Evolutionary conservation across 768 basidiomycete species (phyloP), one percentile per base, ranked within the genome.

Genomic region (Tricholoma flavovirens): DNA sequence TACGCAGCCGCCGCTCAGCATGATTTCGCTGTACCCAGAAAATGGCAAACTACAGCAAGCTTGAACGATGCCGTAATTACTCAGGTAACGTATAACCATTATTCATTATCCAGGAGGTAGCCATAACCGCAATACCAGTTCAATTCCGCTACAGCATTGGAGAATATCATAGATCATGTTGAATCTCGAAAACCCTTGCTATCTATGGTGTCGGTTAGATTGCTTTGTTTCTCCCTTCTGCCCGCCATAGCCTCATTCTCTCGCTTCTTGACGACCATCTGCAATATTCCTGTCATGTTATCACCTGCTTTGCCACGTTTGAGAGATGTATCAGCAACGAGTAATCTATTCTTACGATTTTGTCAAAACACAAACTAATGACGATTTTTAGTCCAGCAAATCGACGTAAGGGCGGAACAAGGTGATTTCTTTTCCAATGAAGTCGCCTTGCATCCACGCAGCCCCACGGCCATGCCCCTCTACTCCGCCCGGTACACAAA

Each of bases 401-500:
- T 83, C 3, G 80, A 83, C 63, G 76, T 82, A 4, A 77, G 88
- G 29, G 69, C 77, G 2, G 75, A 77, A 51, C 84, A 86, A 65
- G 67, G 71, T 5, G 64, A 64, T 2, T 76, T 77, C 56, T 73
- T 78, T 59, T 69, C 79, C 29, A 67, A 70, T 22, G 74, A 80
- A 58, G 73, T 77, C 9, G 64, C 72, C 10, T 66, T 80, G 33
- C 67, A 73, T 38, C 66, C 70, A 54, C 71, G 71, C 36, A 60
- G 69, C 29, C 68, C 73, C 48, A 55, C 67, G 15, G 64, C 73
- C 15, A 74, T 77, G 2, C 65, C 72, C 12, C 61, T 69, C 3
- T 80, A 76, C 59, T 81, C 84, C 36, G 75, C 75, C 4, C 75
- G 79, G 50, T 93, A 93, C 62, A 89, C 90, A 56, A 82, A 80